These are phyloP conservation scores for Solanum microdontum DNA, from an alignment of 257 asterid species.

Conservation along the genomic window DNA sequence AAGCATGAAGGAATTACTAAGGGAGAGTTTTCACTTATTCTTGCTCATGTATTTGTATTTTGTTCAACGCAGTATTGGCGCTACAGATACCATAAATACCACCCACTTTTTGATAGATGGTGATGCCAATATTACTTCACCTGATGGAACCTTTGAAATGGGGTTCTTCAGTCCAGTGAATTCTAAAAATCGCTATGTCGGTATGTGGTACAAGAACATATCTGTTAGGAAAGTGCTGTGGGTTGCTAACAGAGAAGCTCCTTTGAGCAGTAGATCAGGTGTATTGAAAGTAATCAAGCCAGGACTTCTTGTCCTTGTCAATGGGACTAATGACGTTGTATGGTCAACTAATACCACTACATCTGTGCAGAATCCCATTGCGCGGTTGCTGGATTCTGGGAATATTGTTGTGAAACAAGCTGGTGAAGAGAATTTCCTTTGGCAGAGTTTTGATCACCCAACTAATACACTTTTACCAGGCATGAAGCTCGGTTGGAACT, in stretches of 20 bases:
- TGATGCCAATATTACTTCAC: neutral
- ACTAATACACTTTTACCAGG: too few relatives aligned
- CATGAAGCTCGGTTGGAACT: too few relatives aligned
- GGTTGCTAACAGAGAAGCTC: neutral
- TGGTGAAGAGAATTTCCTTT: too few relatives aligned
- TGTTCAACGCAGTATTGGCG: neutral
- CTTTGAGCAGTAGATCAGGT: neutral
- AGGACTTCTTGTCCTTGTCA: too few relatives aligned
- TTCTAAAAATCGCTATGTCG: neutral
- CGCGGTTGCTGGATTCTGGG: too few relatives aligned
- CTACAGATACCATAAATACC: neutral
- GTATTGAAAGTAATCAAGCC: too few relatives aligned
- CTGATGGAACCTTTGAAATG: neutral
- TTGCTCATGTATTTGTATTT: neutral
- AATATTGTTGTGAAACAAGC: too few relatives aligned
- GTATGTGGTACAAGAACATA: neutral
- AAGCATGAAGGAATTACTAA: too few relatives aligned
- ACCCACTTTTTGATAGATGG: conserved; percentile 2
- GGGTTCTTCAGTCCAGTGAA: neutral
- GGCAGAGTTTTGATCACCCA: too few relatives aligned
- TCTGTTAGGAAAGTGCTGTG: neutral
- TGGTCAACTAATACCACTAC: too few relatives aligned
- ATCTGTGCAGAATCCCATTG: too few relatives aligned
- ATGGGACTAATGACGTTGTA: too few relatives aligned
- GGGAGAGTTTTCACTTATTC: neutral